Conservation (phyloP, 2,329 filamentous ascomycete species). For the Lecanicillium sp. region DNA sequence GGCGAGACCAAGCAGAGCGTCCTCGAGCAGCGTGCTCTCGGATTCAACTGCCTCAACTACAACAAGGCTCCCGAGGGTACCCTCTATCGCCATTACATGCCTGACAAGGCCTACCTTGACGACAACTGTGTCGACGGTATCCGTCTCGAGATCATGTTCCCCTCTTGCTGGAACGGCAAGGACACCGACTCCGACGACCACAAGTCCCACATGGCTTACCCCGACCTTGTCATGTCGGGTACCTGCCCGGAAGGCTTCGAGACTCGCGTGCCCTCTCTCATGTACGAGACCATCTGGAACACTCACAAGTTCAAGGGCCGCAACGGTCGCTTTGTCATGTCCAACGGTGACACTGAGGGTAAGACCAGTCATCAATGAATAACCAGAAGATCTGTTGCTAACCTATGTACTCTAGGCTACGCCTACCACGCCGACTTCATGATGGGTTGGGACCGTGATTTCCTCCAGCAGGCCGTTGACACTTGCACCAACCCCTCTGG, state of each 20-base stretch:
- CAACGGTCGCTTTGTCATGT: conserved; percentile 64
- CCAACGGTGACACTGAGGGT: conserved; percentile 74
- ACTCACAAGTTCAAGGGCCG: conserved; percentile 58
- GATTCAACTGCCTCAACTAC: conserved; percentile 96
- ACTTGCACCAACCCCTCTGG: conserved; percentile 69
- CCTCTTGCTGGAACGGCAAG: conserved; percentile 77
- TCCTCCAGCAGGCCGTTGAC: conserved; percentile 67
- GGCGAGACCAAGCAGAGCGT: conserved; percentile 61
- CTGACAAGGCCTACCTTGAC: conserved; percentile 74
- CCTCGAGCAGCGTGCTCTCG: conserved; percentile 73
- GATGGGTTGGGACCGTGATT: conserved; percentile 64
- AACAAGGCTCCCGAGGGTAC: conserved; percentile 58
- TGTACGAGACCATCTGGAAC: conserved; percentile 82
- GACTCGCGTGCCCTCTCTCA: conserved; percentile 64
- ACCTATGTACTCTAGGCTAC: conserved; percentile 45
- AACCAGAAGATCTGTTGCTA: conserved; percentile 1
- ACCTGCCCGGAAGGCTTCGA: conserved; percentile 65
- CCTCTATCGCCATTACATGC: conserved; percentile 74
- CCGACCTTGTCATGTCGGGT: conserved; percentile 68
- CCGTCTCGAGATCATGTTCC: conserved; percentile 80
- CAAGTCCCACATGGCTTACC: conserved; percentile 69
- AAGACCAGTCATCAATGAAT: conserved; percentile 22
- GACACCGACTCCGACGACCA: conserved; percentile 50
- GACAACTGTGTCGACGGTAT: conserved; percentile 75
- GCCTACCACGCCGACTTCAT: conserved; percentile 79